A percentile compares a stretch with the other conserved stretches of the same genome.
phyloP scores from a whole-genome alignment of 148 eudicot genomes.

The Rhododendron ovatum region DNA sequence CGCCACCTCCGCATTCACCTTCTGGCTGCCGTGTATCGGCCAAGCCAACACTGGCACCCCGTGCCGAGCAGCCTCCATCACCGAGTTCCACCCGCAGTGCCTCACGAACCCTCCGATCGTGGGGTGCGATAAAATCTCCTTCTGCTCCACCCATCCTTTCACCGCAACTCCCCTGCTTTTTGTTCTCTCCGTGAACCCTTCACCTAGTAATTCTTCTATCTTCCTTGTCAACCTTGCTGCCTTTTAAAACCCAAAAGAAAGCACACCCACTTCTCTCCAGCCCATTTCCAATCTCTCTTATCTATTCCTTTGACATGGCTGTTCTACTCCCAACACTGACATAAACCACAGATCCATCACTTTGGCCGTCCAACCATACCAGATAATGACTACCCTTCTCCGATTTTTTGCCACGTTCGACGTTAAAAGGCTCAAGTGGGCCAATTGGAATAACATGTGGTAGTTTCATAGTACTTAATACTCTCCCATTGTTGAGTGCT shows the following conservation, averaged over 20 bases:
- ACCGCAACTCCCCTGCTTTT: conserved; percentile 27
- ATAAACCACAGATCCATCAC: no score
- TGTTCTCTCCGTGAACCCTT: conserved; percentile 19
- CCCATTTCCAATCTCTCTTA: no score
- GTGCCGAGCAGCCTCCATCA: conserved; percentile 32
- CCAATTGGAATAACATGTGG: no score
- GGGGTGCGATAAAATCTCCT: conserved; percentile 34
- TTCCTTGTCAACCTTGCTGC: conserved; percentile 36
- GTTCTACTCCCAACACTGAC: no score
- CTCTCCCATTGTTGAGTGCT: no score
- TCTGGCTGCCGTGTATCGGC: conserved; percentile 55
- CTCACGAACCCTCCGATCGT: conserved; percentile 45
- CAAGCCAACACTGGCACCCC: conserved; percentile 49
- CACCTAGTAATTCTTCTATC: conserved; percentile 19
- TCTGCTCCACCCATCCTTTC: conserved; percentile 42
- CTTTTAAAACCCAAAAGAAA: conserved; percentile 62
- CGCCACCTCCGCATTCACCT: conserved; percentile 49
- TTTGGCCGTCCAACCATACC: no score
- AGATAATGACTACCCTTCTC: no score
- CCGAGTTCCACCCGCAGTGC: conserved; percentile 68
- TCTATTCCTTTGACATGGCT: no score
- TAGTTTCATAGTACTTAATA: no score
- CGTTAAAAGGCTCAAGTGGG: no score
- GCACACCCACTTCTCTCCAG: no score
- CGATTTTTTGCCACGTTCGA: no score